phyloP scores from a whole-genome alignment of 345 rosid species.

The Camelina hispida region DNA sequence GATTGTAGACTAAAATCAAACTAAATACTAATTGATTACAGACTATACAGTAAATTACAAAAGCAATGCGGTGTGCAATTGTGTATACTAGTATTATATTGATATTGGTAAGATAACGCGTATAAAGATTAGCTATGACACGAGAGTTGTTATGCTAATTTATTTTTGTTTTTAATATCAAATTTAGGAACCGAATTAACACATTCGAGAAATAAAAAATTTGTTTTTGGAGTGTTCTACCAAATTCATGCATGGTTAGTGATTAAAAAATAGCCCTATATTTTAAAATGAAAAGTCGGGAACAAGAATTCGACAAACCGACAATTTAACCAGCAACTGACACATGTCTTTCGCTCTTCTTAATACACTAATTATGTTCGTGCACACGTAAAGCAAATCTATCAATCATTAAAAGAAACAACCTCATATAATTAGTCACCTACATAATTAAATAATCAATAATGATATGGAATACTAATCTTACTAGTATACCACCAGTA shows the following conservation, averaged over 20 bases:
- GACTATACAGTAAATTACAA: not conserved
- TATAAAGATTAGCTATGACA: slow-evolving; percentile 25
- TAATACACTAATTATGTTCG: slow-evolving; percentile 51
- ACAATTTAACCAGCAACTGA: slow-evolving; percentile 57
- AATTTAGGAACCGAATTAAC: slow-evolving; percentile 26
- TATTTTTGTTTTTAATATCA: slow-evolving; percentile 21
- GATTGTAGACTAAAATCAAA: slow-evolving; percentile 1
- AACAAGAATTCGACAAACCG: slow-evolving; percentile 54
- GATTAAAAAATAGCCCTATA: not conserved
- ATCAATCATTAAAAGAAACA: slow-evolving; percentile 48
- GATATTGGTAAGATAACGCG: slow-evolving; percentile 40
- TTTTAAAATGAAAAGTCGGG: slow-evolving; percentile 7
- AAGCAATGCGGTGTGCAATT: not conserved
- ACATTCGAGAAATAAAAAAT: slow-evolving; percentile 11
- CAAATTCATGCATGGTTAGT: slow-evolving; percentile 23
- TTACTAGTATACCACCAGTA: slow-evolving; percentile 3
- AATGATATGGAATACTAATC: slow-evolving; percentile 22
- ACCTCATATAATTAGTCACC: slow-evolving; percentile 33
- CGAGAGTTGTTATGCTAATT: slow-evolving; percentile 29
- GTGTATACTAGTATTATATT: slow-evolving; percentile 8
- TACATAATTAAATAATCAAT: slow-evolving; percentile 5
- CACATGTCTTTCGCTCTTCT: slow-evolving; percentile 54
- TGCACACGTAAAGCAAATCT: slow-evolving; percentile 59
- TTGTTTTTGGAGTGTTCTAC: slow-evolving; percentile 34
- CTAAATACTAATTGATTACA: not conserved